Base-by-base conservation (phyloP, 345 rosid genomes). In the Erucastrum elatum region DNA sequence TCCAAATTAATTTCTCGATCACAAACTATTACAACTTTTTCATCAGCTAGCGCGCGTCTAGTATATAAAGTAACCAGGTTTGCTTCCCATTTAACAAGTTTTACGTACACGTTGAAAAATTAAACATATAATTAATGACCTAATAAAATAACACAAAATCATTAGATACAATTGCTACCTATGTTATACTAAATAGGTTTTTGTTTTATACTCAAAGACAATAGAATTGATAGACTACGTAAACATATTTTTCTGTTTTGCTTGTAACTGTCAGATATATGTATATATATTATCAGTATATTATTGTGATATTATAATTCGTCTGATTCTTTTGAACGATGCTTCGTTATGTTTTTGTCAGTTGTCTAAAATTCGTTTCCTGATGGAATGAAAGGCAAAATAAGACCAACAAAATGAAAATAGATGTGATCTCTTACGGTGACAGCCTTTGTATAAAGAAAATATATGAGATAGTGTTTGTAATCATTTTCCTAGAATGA, bases 401-500 rank as follows among this genome's bases (percentile, higher is more conserved):
- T 13, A 65, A 59, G 41, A 58, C 6, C 26, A 53, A 53, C 59
- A 16, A 53, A 53, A 15, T 6, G 16, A 64, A 39, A 62, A 61
- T 7, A 31, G 15, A 27, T 30, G 13, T 76, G 75, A 77, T 61
- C 29, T 71, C 4, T 2, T 56, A 30, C 0, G 65, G 15, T 72
- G 64, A 44, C 74, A 72, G 69, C 56, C 77, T 78, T 72, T 73
- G 11, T 21, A 58, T 64, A 70, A 64, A 78, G 65, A 26, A 62
- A 74, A 61, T 7, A 79, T 9, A 63, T 51, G 74, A 68, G 58
- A 67, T 49, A 10, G 75, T 80, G 83, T 64, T 69, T 75, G 79
- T 64, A 69, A 80, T 80, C 71, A 80, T 80, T 64, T 53, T 53
- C 68, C 16, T 70, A 53, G 41, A 67, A 49, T 62, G 44, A 41